Conservation (phyloP, 2,329 filamentous ascomycete genomes). For the Colletotrichum salicis region DNA sequence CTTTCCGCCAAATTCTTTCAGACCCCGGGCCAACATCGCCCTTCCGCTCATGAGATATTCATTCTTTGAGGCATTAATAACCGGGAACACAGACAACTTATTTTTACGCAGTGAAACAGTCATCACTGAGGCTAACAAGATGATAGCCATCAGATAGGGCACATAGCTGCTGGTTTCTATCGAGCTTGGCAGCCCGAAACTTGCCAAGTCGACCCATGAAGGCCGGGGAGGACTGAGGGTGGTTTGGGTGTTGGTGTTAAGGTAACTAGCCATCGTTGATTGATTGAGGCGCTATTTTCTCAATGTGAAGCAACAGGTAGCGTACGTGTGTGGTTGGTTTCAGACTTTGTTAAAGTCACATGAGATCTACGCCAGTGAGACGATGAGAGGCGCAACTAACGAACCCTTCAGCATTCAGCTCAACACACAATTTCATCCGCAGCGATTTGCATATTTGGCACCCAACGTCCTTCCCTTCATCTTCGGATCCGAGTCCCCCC, state of each 20-base stretch:
- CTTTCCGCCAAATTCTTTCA: not conserved
- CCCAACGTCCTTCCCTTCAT: not conserved
- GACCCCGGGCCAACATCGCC: slow-evolving; percentile 2
- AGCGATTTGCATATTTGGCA: not conserved
- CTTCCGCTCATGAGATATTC: slow-evolving; percentile 11
- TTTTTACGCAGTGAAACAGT: not conserved
- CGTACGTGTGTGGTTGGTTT: not conserved
- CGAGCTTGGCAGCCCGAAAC: not conserved
- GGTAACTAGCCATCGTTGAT: slow-evolving; percentile 7
- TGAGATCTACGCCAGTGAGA: not conserved
- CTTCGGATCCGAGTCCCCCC: not conserved
- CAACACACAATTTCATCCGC: not conserved
- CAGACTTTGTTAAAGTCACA: not conserved
- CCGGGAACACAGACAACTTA: slow-evolving; percentile 1
- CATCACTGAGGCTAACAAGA: slow-evolving; percentile 1
- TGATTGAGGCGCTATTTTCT: not conserved
- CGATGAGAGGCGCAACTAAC: not conserved
- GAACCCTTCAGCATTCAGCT: not conserved
- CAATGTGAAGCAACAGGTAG: not conserved
- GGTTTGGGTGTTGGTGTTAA: slow-evolving; percentile 5
- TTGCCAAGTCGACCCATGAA: slow-evolving; percentile 16
- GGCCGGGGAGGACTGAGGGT: not conserved
- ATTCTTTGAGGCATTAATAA: slow-evolving; percentile 20
- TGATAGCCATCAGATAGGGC: slow-evolving; percentile 8
- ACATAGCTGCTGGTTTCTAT: not conserved